These are phyloP conservation scores for Scenedesmus sp. DNA, from an alignment of 163 green algal genomes.

Conservation along the genomic window DNA sequence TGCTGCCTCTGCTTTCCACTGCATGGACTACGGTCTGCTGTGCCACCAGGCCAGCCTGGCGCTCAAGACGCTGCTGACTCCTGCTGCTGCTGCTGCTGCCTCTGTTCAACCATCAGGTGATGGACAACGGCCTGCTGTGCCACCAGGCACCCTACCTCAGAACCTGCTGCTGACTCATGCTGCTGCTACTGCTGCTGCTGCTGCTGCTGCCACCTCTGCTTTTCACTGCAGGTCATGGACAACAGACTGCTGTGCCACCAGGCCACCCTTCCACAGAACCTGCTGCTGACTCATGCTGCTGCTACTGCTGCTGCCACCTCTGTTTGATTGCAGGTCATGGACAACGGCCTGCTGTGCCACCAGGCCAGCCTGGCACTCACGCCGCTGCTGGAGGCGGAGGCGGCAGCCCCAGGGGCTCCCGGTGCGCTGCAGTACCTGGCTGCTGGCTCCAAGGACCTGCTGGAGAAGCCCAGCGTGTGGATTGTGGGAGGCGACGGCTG, in stretches of 20 bases:
- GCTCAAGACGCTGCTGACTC: conserved; percentile 50
- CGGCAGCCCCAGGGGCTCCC: neutral
- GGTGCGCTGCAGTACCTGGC: conserved; percentile 26
- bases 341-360: conserved; percentile 52
- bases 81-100: neutral
- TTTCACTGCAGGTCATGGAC: conserved; percentile 29
- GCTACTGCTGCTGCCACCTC: neutral
- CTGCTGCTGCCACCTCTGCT: too few species aligned
- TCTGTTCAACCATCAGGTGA: neutral
- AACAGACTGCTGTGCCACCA: conserved; percentile 15
- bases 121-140: neutral
- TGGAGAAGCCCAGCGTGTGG: conserved; percentile 75
- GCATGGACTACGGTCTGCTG: conserved; percentile 50
- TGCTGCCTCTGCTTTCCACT: neutral
- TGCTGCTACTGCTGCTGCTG: too few species aligned
- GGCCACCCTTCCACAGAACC: too few species aligned
- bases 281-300: neutral
- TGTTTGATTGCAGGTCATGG: conserved; percentile 19
- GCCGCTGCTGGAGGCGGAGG: conserved; percentile 49
- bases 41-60: conserved; percentile 48
- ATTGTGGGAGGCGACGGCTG: conserved; percentile 72
- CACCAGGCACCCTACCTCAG: too few species aligned
- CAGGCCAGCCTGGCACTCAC: conserved; percentile 50
- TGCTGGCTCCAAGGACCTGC: conserved; percentile 55
- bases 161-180: neutral